Base-by-base conservation (phyloP, 2,329 filamentous ascomycete species). In the Hirsutella rhossiliensis region DNA sequence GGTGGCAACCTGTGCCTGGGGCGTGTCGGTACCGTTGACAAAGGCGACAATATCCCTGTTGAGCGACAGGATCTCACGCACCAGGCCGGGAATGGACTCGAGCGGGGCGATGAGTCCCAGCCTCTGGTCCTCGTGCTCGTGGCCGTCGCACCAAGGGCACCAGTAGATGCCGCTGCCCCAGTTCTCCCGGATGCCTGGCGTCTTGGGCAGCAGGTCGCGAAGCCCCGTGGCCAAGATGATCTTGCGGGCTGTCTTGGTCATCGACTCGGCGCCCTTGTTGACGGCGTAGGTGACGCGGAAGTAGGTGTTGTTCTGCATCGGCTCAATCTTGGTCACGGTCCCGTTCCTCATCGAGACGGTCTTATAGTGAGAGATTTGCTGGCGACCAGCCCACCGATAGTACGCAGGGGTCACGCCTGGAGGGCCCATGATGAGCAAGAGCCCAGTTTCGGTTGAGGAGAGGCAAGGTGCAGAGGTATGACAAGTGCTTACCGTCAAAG, bases 121-220 rank as follows among this genome's bases (percentile, higher is more conserved):
- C 0, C 67, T 46, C 48, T 80, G 75, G 52, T 79, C 74, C 0
- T 69, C 71, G 54, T 80, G 75, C 58, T 81, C 77, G 49, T 72
- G 66, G 12, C 77, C 77, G 52, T 81, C 77, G 48, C 77, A 81
- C 77, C 77, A 81, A 0, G 76, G 75, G 44, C 77, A 81, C 75
- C 76, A 80, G 60, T 62, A 80, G 42, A 80, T 70, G 6, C 77
- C 78, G 46, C 72, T 66, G 41, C 74, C 76, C 68, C 73, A 81
- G 52, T 68, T 71, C 44, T 77, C 71, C 8, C 50, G 29, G 0
- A 80, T 43, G 0, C 78, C 77, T 0, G 76, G 75, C 0, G 75
- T 79, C 1, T 46, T 19, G 1, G 78, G 75, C 3, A 81, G 58
- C 20, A 75, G 54, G 51, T 80, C 76, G 7, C 58, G 60, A 18